These are phyloP conservation scores for Xylaria sp. DNA, from an alignment of 2,329 filamentous ascomycete genomes.

Conservation along the genomic window DNA sequence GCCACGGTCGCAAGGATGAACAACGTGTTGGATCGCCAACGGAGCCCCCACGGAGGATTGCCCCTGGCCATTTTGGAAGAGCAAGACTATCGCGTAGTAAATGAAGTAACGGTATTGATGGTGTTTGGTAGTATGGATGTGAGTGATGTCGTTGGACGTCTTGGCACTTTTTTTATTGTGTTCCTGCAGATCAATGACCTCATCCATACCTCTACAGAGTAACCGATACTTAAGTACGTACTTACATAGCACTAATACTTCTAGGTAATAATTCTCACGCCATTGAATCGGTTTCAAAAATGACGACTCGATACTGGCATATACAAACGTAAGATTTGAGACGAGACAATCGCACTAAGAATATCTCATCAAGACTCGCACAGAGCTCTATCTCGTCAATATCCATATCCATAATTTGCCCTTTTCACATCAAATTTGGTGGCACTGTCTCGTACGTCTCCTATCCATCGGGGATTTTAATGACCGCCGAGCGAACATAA, in stretches of 20 bases:
- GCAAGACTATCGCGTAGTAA: background rate
- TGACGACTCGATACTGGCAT: background rate
- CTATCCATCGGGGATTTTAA: constrained; percentile 55
- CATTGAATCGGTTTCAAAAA: background rate
- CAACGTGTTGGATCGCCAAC: constrained; percentile 66
- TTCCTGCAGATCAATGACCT: constrained; percentile 27
- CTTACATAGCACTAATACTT: background rate
- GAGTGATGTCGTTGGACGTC: background rate
- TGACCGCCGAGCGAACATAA: constrained; percentile 57
- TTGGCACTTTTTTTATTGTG: background rate
- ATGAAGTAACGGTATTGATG: too few species aligned
- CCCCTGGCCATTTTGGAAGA: constrained; percentile 14
- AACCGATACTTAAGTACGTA: too few species aligned
- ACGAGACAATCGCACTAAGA: background rate
- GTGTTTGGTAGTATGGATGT: background rate
- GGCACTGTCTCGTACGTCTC: constrained; percentile 47
- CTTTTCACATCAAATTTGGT: background rate
- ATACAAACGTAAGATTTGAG: background rate
- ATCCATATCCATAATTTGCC: background rate
- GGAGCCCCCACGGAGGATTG: constrained; percentile 42
- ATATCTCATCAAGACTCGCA: background rate
- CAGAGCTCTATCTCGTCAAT: background rate
- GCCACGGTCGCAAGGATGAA: constrained; percentile 70
- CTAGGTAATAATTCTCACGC: background rate
- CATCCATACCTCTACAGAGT: background rate